Base-by-base conservation (phyloP, 352 stramenopile species). In the Pythium folliculosum region DNA sequence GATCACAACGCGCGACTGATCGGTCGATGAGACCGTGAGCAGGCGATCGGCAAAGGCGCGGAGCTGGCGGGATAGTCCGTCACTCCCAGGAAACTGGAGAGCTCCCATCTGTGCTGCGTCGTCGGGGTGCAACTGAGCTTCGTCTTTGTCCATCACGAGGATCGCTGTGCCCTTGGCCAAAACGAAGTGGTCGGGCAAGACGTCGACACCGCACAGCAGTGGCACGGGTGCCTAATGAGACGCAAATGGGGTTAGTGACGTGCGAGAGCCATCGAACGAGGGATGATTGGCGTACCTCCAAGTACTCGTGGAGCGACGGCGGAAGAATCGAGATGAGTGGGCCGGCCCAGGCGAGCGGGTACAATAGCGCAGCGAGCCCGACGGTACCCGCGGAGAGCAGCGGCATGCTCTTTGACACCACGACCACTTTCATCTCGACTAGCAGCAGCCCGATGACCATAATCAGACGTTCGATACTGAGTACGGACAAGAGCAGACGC, bases 351-450 rank as follows among this genome's bases (percentile, higher is more conserved):
- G 22, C 38, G 3, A 74, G 58, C 12, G 67, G 67, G 44, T 70
- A 48, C 1, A 74, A 44, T 9, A 74, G 38, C 13, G 48, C 44
- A 23, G 67, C 43, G 16, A 74, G 56, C 6, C 61, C 57, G 14
- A 74, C 55, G 0, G 63, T 70, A 17, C 62, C 59, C 2, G 67
- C 56, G 5, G 67, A 74, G 1, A 74, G 27, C 19, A 70, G 13
- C 14, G 56, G 56, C 22, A 74, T 60, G 23, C 22, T 53, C 25
- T 47, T 70, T 25, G 67, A 70, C 5, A 74, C 67, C 14, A 74
- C 62, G 40, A 74, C 70, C 25, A 74, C 61, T 27, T 74, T 74
- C 67, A 74, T 74, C 38, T 74, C 67, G 38, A 70, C 57, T 13
- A 74, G 47, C 0, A 74, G 38, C 25, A 70, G 30, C 5, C 67